Percentiles rank a stretch among this genome's conserved stretches.
phyloP scores from a whole-genome alignment of 2,329 filamentous ascomycete genomes.

The Juglanconis oblonga region DNA sequence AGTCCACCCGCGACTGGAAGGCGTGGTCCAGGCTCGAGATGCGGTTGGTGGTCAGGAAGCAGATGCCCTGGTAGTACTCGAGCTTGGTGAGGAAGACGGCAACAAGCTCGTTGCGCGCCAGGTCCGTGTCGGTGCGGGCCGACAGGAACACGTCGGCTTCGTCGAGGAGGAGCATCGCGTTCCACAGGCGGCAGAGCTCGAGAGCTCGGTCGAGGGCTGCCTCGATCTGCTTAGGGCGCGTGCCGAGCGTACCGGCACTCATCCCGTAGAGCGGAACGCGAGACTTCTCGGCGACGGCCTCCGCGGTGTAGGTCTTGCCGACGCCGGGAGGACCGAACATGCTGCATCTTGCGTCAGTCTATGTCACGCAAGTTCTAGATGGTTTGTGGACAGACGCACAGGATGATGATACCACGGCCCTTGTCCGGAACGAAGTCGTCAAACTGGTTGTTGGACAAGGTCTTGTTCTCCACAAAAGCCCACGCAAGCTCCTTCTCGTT shows the following conservation, averaged over 20 bases:
- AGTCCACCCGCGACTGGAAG: conserved; percentile 35
- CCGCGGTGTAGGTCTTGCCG: conserved; percentile 38
- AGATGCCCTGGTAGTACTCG: conserved; percentile 36
- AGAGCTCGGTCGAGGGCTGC: conserved; percentile 30
- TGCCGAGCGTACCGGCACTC: conserved; percentile 38
- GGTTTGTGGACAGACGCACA: neutral
- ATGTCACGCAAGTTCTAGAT: neutral
- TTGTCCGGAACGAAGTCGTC: conserved; percentile 36
- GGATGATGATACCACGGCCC: conserved; percentile 20
- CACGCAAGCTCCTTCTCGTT: conserved; percentile 36
- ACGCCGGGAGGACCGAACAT: conserved; percentile 35
- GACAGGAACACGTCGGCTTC: conserved; percentile 43
- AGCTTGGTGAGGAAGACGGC: conserved; percentile 31
- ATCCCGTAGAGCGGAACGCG: conserved; percentile 37
- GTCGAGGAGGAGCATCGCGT: conserved; percentile 41
- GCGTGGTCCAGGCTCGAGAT: conserved; percentile 33
- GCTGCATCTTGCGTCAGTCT: neutral
- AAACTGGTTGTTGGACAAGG: conserved; percentile 23
- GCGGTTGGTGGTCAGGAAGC: conserved; percentile 37
- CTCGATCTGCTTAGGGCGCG: conserved; percentile 32
- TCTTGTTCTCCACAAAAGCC: conserved; percentile 37
- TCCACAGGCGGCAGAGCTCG: conserved; percentile 37
- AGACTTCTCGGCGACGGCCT: conserved; percentile 36
- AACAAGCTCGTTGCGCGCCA: conserved; percentile 39
- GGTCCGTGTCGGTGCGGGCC: conserved; percentile 29